Evolutionary conservation across 2,329 filamentous ascomycete genomes (phyloP).

Genomic region (Penicillium sumatraense): DNA sequence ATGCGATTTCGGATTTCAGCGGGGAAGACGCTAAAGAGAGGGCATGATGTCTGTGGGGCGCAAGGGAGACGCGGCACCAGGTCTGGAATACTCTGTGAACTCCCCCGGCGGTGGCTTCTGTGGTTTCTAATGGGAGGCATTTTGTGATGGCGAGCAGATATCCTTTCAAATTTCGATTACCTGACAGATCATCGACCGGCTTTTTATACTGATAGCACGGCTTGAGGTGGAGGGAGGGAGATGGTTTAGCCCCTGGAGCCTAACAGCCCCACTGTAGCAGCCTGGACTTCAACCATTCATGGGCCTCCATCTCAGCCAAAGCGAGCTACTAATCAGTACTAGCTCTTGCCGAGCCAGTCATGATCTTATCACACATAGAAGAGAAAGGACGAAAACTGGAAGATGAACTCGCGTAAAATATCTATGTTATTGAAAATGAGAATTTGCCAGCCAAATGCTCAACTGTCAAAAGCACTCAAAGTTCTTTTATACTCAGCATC

Average conservation of each 20-base stretch:
- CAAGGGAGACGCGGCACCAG: conserved; percentile 3
- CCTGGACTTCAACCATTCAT: neutral
- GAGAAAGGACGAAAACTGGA: neutral
- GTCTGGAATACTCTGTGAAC: neutral
- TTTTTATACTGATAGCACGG: neutral
- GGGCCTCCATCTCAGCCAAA: no score
- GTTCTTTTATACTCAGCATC: neutral
- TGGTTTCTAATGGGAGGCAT: neutral
- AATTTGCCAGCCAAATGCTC: neutral
- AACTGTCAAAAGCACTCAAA: neutral
- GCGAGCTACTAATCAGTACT: no score
- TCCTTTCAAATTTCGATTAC: no score
- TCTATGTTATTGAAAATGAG: no score
- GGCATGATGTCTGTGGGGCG: conserved; percentile 4
- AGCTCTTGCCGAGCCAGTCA: no score
- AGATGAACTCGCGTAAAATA: no score
- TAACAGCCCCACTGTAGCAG: neutral
- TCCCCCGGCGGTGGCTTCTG: neutral
- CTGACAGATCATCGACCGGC: no score
- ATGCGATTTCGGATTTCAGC: conserved; percentile 14
- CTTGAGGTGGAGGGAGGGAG: neutral
- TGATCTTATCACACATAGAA: no score
- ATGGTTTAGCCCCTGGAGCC: neutral
- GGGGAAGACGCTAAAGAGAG: conserved; percentile 6
- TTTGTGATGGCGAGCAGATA: no score